Base-by-base conservation (phyloP, 257 asterid genomes). In the Plantago elongata region DNA sequence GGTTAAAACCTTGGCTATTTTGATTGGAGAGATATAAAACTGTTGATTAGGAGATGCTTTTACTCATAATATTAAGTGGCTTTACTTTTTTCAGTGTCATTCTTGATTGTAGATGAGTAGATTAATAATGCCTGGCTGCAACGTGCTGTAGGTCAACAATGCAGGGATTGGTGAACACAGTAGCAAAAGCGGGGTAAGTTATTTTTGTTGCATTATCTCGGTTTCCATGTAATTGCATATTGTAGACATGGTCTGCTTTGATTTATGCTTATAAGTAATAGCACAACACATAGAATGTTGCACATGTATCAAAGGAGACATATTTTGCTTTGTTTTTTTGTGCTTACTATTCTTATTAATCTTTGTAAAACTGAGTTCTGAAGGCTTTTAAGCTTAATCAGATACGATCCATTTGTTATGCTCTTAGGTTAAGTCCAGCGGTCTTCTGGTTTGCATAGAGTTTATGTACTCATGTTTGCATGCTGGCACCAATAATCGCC, bases 71-170 rank as follows among this genome's bases (percentile, higher is more conserved):
- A 7, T 29, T 37, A 10, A 30, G 44, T 18, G 38, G 9, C 30
- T 44, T 74, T 38, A 57, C 40, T 11, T 37, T 22, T 59, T 43
- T 42, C n/a, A 7, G 10, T 11, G 27, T 10, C 10, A 15, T 43
- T 17, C 11, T 43, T 59, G 40, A 18, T 13, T 42, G 30, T 43
- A 14, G 7, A 3, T 17, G 10, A 10, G 51, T 16, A 2, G 7
- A 44, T 40, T 43, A 59, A 18, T 29, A 17, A 27, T 13, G 11
- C 17, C 17, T 1, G 38, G 9, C 6, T 10, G 34, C 17, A 34
- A 16, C 16, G 18, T 15, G 62, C 44, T 65, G 78, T 74, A 78
- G 83, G 83, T 78, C 68, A 78, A 78, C 70, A 78, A 78, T 68
- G 83, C 78, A 44, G 83, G 83, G 64, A 43, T 64, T 57, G 64